Evolutionary conservation across 164 flowering plant species (phyloP).

Genomic region (Chimonanthus salicifolius): DNA sequence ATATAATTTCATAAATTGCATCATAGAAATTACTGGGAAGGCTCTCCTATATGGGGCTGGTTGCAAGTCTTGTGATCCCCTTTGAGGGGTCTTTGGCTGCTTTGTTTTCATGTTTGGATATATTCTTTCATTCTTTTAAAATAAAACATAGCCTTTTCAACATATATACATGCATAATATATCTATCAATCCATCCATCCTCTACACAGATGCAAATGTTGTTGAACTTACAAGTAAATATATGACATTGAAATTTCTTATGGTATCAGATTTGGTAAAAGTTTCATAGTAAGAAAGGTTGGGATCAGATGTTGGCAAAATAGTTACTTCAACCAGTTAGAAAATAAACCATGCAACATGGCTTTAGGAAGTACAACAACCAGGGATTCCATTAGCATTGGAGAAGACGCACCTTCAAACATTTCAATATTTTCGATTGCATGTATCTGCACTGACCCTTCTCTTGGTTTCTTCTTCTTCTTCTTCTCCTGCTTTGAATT

Average conservation of each 20-base stretch:
- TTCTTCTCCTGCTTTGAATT: slow-evolving; percentile 25
- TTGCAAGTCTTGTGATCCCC: too few species aligned
- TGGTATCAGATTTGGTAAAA: not conserved
- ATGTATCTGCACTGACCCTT: slow-evolving; percentile 50
- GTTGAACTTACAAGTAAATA: too few species aligned
- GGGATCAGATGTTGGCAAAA: not conserved
- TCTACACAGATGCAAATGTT: too few species aligned
- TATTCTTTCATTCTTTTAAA: too few species aligned
- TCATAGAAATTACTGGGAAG: not conserved
- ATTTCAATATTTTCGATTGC: slow-evolving; percentile 89
- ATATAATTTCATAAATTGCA: not conserved
- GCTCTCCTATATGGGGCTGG: not conserved
- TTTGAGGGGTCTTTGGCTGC: too few species aligned
- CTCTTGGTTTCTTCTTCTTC: slow-evolving; percentile 41
- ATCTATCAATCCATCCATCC: too few species aligned
- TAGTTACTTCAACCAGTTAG: not conserved
- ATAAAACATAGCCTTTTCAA: too few species aligned
- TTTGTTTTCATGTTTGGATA: too few species aligned
- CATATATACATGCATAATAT: too few species aligned
- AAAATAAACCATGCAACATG: not conserved
- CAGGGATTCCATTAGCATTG: not conserved
- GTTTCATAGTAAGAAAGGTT: not conserved
- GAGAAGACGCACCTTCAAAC: slow-evolving; percentile 60
- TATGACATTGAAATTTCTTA: too few species aligned
- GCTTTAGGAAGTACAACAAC: not conserved